Base-by-base conservation (phyloP, 768 basidiomycete species). In the Suillus luteus region DNA sequence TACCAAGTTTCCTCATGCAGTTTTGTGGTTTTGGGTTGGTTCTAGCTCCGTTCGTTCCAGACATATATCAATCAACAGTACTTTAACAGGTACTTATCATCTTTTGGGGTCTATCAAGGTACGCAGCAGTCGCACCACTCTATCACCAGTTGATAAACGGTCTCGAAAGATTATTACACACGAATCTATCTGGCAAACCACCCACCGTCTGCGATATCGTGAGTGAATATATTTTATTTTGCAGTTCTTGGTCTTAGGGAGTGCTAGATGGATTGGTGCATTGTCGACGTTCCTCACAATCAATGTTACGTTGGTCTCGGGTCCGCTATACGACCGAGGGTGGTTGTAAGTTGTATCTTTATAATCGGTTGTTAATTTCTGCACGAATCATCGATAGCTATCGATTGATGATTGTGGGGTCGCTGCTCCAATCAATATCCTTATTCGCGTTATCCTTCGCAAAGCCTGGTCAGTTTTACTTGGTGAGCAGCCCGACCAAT, bases 251-350 rank as follows among this genome's bases (percentile, higher is more conserved):
- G 71, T 12, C 65, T 73, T 22, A 79, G 75, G 67, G 22, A 8
- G 7, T 38, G 37, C n/a, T 41, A 71, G 70, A 12, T 76, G 71
- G 72, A 76, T 85, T 59, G 83, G 82, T 19, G 79, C 81, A 33
- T 69, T 79, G 15, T 79, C 83, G 59, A 62, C 81, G 3, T 75
- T 80, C 40, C 70, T 83, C 12, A 66, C 77, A 14, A 62, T 82
- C 19, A 72, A 73, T 1, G 69, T 71, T 44, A 78, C 81, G 2
- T 65, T 81, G 15, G 62, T 82, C 46, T 72, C 78, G 5, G 83
- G 83, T 4, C 73, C 77, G 60, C 75, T 77, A 1, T 80, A 81
- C 64, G 83, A 84, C 57, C 70, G 72, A 24, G 83, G 83, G 58
- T 79, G 80, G 70, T 82, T 81, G 78, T 78, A 66, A 62, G 75